phyloP scores from a whole-genome alignment of 441 rosid species.

The Adansonia gregorii region DNA sequence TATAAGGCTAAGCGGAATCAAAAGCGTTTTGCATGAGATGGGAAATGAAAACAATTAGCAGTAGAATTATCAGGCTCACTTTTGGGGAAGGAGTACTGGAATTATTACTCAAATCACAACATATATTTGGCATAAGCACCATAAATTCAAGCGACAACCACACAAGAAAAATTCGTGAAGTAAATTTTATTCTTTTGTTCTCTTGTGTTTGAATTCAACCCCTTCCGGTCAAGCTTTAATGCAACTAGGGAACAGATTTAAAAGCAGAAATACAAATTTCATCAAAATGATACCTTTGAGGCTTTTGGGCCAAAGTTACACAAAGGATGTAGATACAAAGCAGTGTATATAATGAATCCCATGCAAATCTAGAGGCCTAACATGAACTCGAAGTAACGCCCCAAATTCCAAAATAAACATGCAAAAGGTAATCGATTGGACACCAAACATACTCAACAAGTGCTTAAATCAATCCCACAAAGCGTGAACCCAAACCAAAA shows the following conservation, averaged over 20 bases:
- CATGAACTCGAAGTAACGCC: background rate
- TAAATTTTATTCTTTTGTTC: background rate
- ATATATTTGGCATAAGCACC: background rate
- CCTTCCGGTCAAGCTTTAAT: background rate
- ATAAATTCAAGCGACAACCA: background rate
- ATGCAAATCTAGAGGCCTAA: constrained; percentile 1
- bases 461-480: background rate
- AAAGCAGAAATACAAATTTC: background rate
- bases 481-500: background rate
- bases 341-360: background rate
- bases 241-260: background rate
- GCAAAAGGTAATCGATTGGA: background rate
- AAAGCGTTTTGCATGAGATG: background rate
- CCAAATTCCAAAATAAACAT: background rate
- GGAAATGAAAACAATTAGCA: background rate
- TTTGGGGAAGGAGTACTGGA: background rate
- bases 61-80: background rate
- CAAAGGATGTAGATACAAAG: background rate
- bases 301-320: background rate
- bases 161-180: background rate
- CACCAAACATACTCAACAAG: background rate
- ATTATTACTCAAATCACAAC: background rate
- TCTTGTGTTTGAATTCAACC: background rate
- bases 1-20: background rate
- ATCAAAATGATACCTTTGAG: background rate